phyloP scores from a whole-genome alignment of 2,329 filamentous ascomycete species.

The Arthrobotrys megalospora region DNA sequence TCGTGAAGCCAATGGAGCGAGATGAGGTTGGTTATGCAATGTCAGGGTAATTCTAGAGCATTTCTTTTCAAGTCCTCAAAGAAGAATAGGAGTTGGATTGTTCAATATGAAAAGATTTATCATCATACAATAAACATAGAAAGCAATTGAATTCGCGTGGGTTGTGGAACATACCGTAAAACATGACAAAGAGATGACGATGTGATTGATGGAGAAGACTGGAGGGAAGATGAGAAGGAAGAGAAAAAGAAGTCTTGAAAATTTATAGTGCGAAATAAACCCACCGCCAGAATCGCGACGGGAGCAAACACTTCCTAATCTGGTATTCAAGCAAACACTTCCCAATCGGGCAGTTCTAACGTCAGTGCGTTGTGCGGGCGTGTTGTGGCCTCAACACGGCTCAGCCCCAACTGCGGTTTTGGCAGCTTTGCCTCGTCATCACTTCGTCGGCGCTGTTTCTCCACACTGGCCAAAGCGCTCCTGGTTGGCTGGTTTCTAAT shows the following conservation, averaged over 20 bases:
- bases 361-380: slow-evolving; percentile 19
- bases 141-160: slow-evolving; percentile 17
- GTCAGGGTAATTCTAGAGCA: slow-evolving; percentile 67
- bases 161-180: slow-evolving; percentile 20
- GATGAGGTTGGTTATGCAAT: slow-evolving; percentile 48
- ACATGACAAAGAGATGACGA: neutral
- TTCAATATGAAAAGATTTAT: slow-evolving; percentile 67
- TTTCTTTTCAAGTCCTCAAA: slow-evolving; percentile 65
- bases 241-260: slow-evolving; percentile 23
- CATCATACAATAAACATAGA: slow-evolving; percentile 65
- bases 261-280: slow-evolving; percentile 63
- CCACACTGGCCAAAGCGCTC: neutral
- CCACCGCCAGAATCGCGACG: slow-evolving; percentile 9
- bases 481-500: slow-evolving; percentile 20
- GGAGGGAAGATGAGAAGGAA: slow-evolving; percentile 34
- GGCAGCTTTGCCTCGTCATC: slow-evolving; percentile 53
- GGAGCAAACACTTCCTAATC: slow-evolving; percentile 36
- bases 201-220: slow-evolving; percentile 24
- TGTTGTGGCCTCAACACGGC: slow-evolving; percentile 7
- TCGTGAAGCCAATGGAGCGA: slow-evolving; percentile 15
- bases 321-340: neutral
- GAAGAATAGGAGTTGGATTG: slow-evolving; percentile 69
- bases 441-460: slow-evolving; percentile 4
- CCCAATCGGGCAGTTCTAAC: slow-evolving; percentile 11
- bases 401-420: slow-evolving; percentile 29